A percentile compares a stretch with the other conserved stretches of the same genome.
These are phyloP conservation scores for Crithidia acanthocephali DNA, from an alignment of 208 protist genomes.

Conservation along the genomic window DNA sequence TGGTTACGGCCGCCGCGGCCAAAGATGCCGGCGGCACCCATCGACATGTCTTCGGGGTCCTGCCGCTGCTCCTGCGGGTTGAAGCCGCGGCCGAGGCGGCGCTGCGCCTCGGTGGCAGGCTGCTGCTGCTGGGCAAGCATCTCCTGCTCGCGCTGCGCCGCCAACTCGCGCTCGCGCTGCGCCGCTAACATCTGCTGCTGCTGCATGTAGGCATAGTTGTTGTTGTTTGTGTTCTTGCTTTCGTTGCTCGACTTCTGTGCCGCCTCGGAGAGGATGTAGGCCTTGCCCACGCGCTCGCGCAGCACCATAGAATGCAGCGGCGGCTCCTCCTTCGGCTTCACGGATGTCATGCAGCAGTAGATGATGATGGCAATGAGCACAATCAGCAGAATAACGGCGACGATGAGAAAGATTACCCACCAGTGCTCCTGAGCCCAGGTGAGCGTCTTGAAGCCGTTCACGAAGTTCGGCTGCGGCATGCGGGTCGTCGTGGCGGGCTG, in stretches of 20 bases:
- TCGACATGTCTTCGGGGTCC: constrained; percentile 25
- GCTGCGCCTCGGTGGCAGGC: constrained; percentile 12
- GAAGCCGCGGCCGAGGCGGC: constrained; percentile 29
- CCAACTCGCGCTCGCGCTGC: background rate
- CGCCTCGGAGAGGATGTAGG: constrained; percentile 29
- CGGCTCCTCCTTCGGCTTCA: constrained; percentile 20
- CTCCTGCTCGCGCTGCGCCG: background rate
- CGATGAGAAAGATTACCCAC: constrained; percentile 49
- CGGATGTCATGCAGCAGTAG: constrained; percentile 43
- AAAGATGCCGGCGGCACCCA: constrained; percentile 35
- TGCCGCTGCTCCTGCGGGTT: constrained; percentile 25
- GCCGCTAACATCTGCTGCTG: constrained; percentile 13
- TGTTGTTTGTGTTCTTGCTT: constrained; percentile 1
- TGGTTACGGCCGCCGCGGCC: constrained; percentile 15
- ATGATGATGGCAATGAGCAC: constrained; percentile 37
- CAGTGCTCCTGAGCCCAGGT: constrained; percentile 58
- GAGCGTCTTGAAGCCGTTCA: constrained; percentile 46
- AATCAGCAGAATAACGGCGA: constrained; percentile 30
- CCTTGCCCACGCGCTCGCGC: constrained; percentile 47
- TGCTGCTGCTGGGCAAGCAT: constrained; percentile 9
- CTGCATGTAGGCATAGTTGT: constrained; percentile 4
- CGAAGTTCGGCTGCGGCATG: constrained; percentile 43
- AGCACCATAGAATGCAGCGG: constrained; percentile 44
- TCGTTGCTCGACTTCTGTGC: constrained; percentile 22
- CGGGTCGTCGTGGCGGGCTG: constrained; percentile 16